Conservation (phyloP, 495 filamentous ascomycete genomes). For the Neurospora sp. region DNA sequence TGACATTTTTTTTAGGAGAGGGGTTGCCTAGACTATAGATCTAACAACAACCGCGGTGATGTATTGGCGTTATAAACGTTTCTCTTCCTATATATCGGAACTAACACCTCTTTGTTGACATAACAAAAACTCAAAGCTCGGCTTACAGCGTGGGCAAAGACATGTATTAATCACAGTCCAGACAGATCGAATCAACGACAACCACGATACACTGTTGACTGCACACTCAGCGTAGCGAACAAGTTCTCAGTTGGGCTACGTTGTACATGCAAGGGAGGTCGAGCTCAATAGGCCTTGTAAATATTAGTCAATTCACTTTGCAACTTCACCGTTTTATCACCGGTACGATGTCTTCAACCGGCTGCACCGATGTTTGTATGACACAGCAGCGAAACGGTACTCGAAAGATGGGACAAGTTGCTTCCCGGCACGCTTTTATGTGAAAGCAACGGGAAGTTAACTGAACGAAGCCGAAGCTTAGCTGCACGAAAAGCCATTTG, state of each 20-base stretch:
- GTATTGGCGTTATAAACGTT: not conserved
- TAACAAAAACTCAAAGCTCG: not conserved
- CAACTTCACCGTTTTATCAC: not conserved
- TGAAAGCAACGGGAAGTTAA: not conserved
- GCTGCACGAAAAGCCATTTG: not conserved
- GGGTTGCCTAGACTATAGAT: no score
- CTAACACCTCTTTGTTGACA: no score
- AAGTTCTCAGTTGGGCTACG: not conserved
- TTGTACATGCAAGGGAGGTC: not conserved
- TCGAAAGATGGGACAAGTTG: not conserved
- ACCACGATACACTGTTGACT: not conserved
- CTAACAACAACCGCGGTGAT: not conserved
- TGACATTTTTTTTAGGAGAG: no score
- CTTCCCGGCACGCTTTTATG: not conserved
- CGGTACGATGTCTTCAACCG: not conserved
- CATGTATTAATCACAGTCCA: not conserved
- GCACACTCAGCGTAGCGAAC: not conserved
- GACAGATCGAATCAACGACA: not conserved
- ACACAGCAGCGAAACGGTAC: not conserved
- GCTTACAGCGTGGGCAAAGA: not conserved
- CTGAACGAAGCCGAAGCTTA: not conserved
- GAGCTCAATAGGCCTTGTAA: no score
- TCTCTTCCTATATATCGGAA: no score
- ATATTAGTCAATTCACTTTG: no score
- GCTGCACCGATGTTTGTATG: not conserved